phyloP scores from a whole-genome alignment of 148 eudicot species.

The Amaranthus cruentus region DNA sequence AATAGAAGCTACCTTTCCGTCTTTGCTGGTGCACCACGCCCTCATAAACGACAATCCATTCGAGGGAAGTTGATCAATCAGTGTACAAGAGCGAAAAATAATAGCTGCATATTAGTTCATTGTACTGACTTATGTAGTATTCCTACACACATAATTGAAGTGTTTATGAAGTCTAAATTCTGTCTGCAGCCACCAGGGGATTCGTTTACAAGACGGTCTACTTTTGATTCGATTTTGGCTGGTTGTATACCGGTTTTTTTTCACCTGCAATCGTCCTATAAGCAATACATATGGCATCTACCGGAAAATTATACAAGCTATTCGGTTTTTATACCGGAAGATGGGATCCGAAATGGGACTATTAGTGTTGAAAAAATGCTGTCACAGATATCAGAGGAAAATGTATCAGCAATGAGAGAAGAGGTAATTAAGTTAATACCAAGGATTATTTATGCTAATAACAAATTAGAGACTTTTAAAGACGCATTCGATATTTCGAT shows the following conservation, averaged over 20 bases:
- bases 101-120: slow-evolving; percentile 24
- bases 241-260: slow-evolving; percentile 43
- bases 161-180: slow-evolving; percentile 24
- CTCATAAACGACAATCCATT: slow-evolving; percentile 18
- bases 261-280: slow-evolving; percentile 23
- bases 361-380: slow-evolving; percentile 23
- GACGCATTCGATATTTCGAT: slow-evolving; percentile 35
- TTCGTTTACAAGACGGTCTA: slow-evolving; percentile 31
- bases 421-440: slow-evolving; percentile 34
- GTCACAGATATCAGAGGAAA: slow-evolving; percentile 10
- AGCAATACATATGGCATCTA: slow-evolving; percentile 42
- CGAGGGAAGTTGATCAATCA: slow-evolving; percentile 28
- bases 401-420: slow-evolving; percentile 25
- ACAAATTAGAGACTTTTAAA: slow-evolving; percentile 16
- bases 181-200: slow-evolving; percentile 39
- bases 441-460: slow-evolving; percentile 20
- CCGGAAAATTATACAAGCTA: slow-evolving; percentile 35
- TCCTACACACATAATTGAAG: slow-evolving; percentile 14
- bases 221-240: slow-evolving; percentile 39
- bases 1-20: slow-evolving; percentile 26
- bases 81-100: slow-evolving; percentile 20
- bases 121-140: slow-evolving; percentile 12
- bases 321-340: slow-evolving; percentile 31
- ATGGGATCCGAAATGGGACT: slow-evolving; percentile 13
- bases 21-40: slow-evolving; percentile 34